A percentile compares a stretch with the other conserved stretches of the same genome.
Conservation (phyloP, 2,329 filamentous ascomycete species). For the Geosmithia flava region DNA sequence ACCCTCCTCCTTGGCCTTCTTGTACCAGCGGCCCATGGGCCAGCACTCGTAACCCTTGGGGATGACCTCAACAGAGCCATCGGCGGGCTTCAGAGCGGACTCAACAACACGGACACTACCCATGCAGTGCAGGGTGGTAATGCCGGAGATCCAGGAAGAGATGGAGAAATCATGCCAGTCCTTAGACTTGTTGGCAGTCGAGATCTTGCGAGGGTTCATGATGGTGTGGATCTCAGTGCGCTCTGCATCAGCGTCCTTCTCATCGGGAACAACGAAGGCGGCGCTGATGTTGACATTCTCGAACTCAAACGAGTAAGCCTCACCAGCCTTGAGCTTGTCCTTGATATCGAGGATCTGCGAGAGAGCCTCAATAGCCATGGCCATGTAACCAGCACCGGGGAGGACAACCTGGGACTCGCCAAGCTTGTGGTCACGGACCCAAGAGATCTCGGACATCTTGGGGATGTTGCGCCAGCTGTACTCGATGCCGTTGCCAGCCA, state of each 20-base stretch:
- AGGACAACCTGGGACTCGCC: constrained; percentile 22
- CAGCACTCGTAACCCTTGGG: background rate
- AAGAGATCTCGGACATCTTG: constrained; percentile 12
- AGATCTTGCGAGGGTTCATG: background rate
- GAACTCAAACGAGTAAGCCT: background rate
- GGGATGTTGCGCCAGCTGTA: constrained; percentile 4
- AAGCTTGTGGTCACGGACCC: constrained; percentile 28
- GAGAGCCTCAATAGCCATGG: constrained; percentile 12
- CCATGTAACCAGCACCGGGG: constrained; percentile 20
- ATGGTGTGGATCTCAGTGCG: background rate
- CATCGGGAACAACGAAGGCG: background rate
- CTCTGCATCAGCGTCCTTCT: background rate
- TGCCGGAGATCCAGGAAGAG: background rate
- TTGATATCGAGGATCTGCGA: background rate
- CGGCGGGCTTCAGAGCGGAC: background rate
- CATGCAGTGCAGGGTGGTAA: background rate
- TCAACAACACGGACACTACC: background rate
- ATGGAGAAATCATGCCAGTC: constrained; percentile 1
- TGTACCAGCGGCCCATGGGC: background rate
- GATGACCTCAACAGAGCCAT: background rate
- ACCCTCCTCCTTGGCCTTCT: background rate
- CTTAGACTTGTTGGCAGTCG: background rate
- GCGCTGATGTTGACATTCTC: background rate
- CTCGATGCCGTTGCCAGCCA: constrained; percentile 5
- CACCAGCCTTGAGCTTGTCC: background rate